A percentile compares a stretch with the other conserved stretches of the same genome.
Conservation (phyloP, 257 asterid species). For the Nicotiana sylvestris region DNA sequence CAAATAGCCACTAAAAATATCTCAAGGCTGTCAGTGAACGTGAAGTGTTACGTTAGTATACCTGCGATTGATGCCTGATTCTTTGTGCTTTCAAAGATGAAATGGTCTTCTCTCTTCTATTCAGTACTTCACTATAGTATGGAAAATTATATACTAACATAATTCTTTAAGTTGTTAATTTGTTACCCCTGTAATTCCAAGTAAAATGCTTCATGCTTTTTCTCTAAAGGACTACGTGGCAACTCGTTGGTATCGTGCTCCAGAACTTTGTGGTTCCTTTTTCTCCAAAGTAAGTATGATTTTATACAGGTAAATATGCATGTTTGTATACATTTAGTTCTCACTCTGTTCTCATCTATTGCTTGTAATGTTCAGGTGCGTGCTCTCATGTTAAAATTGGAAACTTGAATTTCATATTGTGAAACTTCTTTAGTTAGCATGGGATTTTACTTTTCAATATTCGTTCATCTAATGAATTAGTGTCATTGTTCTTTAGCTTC, state of each 20-base stretch:
- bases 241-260: constrained; percentile 99
- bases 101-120: not conserved
- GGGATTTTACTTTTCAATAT: not conserved
- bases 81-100: not conserved
- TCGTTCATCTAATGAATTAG: not conserved
- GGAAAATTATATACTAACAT: not conserved
- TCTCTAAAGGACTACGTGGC: constrained; percentile 87
- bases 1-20: not conserved
- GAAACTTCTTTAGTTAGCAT: not conserved
- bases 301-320: constrained; percentile 10
- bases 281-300: constrained; percentile 78
- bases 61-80: not conserved
- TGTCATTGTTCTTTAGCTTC: not conserved
- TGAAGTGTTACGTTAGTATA: not conserved
- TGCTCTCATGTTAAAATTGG: not conserved
- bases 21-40: not conserved
- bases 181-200: constrained; percentile 8
- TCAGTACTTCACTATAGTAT: not conserved
- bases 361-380: not conserved
- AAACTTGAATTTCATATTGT: not conserved
- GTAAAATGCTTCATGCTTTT: constrained; percentile 16
- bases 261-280: constrained; percentile 98
- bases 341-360: not conserved
- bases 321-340: not conserved
- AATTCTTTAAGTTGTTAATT: not conserved